Evolutionary conservation across 495 filamentous ascomycete genomes (phyloP), one percentile per base, ranked within the genome.

Genomic region (Daldinia concentrica): DNA sequence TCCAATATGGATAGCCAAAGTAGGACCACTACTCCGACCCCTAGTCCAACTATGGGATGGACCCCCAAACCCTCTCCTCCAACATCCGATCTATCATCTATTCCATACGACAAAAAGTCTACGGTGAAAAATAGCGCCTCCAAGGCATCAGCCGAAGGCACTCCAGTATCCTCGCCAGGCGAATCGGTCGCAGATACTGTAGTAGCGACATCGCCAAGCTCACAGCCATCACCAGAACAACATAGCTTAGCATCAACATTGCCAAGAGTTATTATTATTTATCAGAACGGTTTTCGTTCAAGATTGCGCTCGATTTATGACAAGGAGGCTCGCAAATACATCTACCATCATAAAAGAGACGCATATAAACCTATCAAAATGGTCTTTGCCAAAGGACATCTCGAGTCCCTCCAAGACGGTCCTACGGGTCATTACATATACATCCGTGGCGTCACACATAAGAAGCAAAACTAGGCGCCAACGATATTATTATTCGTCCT

Each of bases 261-360:
- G 26, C 59, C 51, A 27, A 15, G 15, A 17, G 1, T 41, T 24
- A 41, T 37, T 15, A 57, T 52, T 12, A 17, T 39, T 1, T 68
- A 51, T 4, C 14, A 26, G 27, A 22, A 67, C 29, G 69, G 69
- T 5, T 41, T 0, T 4, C 36, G 7, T 6, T 58, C 32, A 0
- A 34, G 63, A 19, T 34, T 72, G 11, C 34, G 29, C 17, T 72
- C 69, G 1, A 48, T 72, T 3, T 45, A 26, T 32, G 54, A 67
- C 27, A 24, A 12, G 27, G 3, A 2, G 3, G 1, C 14, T 0
- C 43, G 37, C 9, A 14, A 29, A 8, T 22, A 12, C 14, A 30
- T 67, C 26, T 67, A 67, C 29, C n/a, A 67, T 1, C 45, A 72
- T 36, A 9, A 37, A 2, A 32, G 43, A 19, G 63, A 71, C 19